These are phyloP conservation scores for Emmonsiellopsis sp. DNA, from an alignment of 2,329 filamentous ascomycete genomes.

Conservation along the genomic window DNA sequence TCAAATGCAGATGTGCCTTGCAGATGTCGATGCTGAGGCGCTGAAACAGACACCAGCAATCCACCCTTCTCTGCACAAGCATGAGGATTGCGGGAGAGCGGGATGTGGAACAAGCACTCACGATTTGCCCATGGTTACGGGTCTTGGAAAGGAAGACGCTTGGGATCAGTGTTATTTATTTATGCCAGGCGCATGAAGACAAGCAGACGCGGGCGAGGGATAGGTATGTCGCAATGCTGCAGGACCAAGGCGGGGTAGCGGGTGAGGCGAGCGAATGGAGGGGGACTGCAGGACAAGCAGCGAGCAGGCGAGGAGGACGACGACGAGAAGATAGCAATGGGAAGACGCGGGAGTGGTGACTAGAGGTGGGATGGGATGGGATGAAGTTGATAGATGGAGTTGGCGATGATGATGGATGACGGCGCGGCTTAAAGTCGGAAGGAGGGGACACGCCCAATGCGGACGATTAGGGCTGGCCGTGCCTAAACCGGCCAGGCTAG, in stretches of 20 bases:
- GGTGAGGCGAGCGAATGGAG: not conserved
- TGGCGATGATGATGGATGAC: no score
- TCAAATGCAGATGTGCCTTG: not conserved
- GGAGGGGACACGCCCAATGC: no score
- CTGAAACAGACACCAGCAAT: not conserved
- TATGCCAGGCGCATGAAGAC: not conserved
- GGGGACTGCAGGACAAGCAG: no score
- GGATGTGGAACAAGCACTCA: not conserved
- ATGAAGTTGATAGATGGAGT: no score
- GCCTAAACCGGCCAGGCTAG: no score
- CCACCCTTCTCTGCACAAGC: not conserved
- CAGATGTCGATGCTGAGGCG: not conserved
- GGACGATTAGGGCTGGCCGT: no score
- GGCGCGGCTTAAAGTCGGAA: no score
- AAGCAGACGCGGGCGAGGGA: not conserved
- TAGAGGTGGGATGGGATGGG: no score
- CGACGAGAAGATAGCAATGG: not conserved
- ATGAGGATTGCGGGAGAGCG: not conserved
- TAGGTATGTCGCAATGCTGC: not conserved
- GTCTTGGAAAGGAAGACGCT: not conserved
- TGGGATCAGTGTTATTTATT: not conserved
- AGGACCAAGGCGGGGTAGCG: not conserved
- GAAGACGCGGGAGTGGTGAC: no score
- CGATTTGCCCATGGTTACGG: constrained; percentile 3
- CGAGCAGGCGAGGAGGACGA: not conserved